A percentile compares a stretch with the other conserved stretches of the same genome.
Conservation (phyloP, 2,329 filamentous ascomycete species). For the Fusarium clavum region DNA sequence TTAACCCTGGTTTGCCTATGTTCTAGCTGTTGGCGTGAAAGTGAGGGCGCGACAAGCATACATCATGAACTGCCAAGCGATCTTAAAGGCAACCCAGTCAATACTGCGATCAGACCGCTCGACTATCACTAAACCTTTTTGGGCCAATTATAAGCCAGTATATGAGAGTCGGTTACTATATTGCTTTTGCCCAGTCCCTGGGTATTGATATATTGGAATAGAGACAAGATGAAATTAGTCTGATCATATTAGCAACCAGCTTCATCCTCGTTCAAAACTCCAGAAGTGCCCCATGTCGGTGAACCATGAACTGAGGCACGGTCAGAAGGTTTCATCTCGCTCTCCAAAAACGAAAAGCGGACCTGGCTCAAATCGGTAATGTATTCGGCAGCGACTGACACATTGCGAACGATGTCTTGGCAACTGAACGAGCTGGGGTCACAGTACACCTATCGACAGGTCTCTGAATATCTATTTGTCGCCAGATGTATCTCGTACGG, state of each 20-base stretch:
- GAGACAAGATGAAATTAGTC: not conserved
- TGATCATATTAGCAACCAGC: not conserved
- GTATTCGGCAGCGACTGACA: constrained; percentile 5
- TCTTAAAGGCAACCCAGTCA: not conserved
- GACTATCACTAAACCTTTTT: constrained; percentile 3
- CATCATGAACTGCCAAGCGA: constrained; percentile 17
- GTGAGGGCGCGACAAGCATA: constrained; percentile 25
- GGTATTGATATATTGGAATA: not conserved
- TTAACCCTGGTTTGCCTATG: constrained; percentile 7
- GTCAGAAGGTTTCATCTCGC: not conserved
- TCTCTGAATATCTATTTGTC: not conserved
- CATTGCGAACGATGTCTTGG: constrained; percentile 10
- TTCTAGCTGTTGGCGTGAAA: constrained; percentile 22
- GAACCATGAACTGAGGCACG: not conserved
- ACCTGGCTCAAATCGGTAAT: constrained; percentile 4
- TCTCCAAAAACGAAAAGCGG: not conserved
- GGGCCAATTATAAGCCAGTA: constrained; percentile 4
- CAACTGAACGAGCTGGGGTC: not conserved
- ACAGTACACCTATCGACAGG: not conserved
- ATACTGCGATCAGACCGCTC: constrained; percentile 1
- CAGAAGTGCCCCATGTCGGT: not conserved
- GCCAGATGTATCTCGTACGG: not conserved
- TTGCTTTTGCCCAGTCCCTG: not conserved
- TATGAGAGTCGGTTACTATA: not conserved
- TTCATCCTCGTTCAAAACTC: constrained; percentile 6